Conservation (phyloP, 345 rosid genomes). For the Combretum micranthum region DNA sequence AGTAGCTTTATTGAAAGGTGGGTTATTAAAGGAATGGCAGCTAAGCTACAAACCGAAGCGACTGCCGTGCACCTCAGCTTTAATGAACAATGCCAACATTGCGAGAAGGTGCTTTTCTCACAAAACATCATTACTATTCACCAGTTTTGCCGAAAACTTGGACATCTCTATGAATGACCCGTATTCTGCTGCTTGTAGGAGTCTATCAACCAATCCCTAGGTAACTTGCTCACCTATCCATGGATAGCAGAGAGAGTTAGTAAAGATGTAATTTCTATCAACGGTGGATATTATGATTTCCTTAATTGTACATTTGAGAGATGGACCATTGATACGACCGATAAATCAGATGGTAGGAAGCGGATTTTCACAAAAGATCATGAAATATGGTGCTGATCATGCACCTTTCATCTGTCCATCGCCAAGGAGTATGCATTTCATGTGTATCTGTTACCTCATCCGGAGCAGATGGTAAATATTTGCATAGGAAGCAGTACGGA, state of each 20-base stretch:
- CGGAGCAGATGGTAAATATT: no score
- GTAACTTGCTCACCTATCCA: slow-evolving; percentile 69
- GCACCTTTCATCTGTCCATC: not conserved
- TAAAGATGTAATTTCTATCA: slow-evolving; percentile 44
- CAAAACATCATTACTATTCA: no score
- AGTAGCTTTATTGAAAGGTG: slow-evolving; percentile 75
- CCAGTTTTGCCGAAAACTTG: slow-evolving; percentile 29
- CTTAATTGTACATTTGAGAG: slow-evolving; percentile 76
- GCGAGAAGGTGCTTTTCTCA: slow-evolving; percentile 66
- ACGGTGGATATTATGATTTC: slow-evolving; percentile 87
- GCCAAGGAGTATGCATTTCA: not conserved
- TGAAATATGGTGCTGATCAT: slow-evolving; percentile 39
- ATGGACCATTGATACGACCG: slow-evolving; percentile 71
- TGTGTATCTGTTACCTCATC: not conserved
- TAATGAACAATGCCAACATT: slow-evolving; percentile 68
- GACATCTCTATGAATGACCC: slow-evolving; percentile 11
- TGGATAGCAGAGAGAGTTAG: slow-evolving; percentile 79
- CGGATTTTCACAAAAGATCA: slow-evolving; percentile 20
- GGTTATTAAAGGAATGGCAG: slow-evolving; percentile 72
- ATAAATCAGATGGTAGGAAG: slow-evolving; percentile 9
- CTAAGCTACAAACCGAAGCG: slow-evolving; percentile 50
- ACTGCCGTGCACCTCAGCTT: slow-evolving; percentile 54
- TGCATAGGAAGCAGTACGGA: no score
- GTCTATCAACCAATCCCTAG: slow-evolving; percentile 64
- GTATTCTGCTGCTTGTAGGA: slow-evolving; percentile 41